These are phyloP conservation scores for Isabelozyma rhagii DNA, from an alignment of 805 yeast species.

Conservation along the genomic window DNA sequence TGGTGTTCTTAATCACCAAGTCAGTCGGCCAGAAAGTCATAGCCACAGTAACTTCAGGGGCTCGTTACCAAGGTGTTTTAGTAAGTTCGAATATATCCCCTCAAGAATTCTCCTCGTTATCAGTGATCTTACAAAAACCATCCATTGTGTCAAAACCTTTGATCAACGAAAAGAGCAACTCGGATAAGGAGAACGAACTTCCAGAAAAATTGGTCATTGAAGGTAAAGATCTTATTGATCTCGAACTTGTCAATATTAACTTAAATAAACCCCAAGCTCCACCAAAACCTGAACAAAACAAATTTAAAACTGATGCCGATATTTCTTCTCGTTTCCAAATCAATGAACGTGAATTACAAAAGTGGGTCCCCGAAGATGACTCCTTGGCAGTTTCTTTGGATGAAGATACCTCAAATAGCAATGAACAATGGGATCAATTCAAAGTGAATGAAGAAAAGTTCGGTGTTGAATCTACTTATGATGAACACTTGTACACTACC, in stretches of 20 bases:
- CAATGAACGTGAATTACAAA: constrained; percentile 71
- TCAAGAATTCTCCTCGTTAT: constrained; percentile 37
- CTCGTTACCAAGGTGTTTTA: constrained; percentile 56
- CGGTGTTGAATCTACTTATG: constrained; percentile 80
- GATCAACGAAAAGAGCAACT: constrained; percentile 22
- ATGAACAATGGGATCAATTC: constrained; percentile 84
- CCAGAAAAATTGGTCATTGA: constrained; percentile 44
- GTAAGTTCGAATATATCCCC: constrained; percentile 31
- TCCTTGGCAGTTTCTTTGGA: constrained; percentile 28
- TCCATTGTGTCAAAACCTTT: constrained; percentile 26
- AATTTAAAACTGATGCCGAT: constrained; percentile 82
- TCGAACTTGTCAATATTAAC: constrained; percentile 42
- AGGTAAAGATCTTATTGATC: constrained; percentile 50
- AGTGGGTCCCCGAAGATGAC: constrained; percentile 73
- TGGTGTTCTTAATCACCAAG: constrained; percentile 51
- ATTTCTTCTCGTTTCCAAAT: constrained; percentile 52
- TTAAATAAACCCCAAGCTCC: constrained; percentile 11
- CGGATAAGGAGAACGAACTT: constrained; percentile 28
- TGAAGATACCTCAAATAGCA: constrained; percentile 20
- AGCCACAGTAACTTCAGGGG: constrained; percentile 63
- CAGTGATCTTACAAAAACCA: constrained; percentile 56
- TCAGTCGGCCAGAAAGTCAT: constrained; percentile 54
- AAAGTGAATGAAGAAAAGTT: constrained; percentile 85
- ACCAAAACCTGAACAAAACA: not conserved
- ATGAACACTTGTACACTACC: constrained; percentile 87